Evolutionary conservation across 2,329 filamentous ascomycete species (phyloP), one percentile per base, ranked within the genome.

Genomic region (Ascochyta rabiei): DNA sequence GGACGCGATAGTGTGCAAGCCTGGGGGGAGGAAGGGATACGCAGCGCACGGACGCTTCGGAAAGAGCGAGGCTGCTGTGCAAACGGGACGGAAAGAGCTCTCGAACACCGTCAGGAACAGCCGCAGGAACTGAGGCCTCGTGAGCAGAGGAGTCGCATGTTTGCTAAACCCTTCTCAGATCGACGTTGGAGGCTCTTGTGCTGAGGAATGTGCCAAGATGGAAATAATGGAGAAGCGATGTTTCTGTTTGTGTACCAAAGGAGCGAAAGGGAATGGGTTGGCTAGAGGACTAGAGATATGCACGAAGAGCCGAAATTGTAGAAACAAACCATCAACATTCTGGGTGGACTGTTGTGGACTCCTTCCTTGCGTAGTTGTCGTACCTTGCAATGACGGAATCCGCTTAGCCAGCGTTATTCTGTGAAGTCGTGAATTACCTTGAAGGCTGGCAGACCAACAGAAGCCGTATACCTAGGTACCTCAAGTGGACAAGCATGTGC

Each of bases 41-140:
- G 34, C 47, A 50, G 59, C 41, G 67, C 67, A 69, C 63, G 66
- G 62, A 57, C 63, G 49, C 49, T 38, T 57, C 53, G 53, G 56
- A 53, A 38, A 56, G 52, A 44, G 60, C 46, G 31, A 53, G 56
- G 48, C 48, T 53, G 42, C 45, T 33, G 58, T 48, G 67, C 59
- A 69, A 69, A 70, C 61, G 42, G 31, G 19, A 34, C 33, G 55
- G 65, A 62, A 69, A 51, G 67, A 48, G 59, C 64, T 44, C 54
- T 57, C 55, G 53, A 57, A 61, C 54, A 57, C 49, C 24, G 44
- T 38, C 47, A 52, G 48, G 41, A 53, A 50, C 59, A 61, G 48
- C 30, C 44, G 57, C 57, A 62, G 55, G 34, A 21, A 53, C 56
- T 12, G 38, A 59, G 43, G 18, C 15, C 50, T 48, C 48, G 48